Percentiles rank a stretch among this genome's conserved stretches.
phyloP scores from a whole-genome alignment of 2,329 filamentous ascomycete species.

The Chrysosphaeria jannelii region DNA sequence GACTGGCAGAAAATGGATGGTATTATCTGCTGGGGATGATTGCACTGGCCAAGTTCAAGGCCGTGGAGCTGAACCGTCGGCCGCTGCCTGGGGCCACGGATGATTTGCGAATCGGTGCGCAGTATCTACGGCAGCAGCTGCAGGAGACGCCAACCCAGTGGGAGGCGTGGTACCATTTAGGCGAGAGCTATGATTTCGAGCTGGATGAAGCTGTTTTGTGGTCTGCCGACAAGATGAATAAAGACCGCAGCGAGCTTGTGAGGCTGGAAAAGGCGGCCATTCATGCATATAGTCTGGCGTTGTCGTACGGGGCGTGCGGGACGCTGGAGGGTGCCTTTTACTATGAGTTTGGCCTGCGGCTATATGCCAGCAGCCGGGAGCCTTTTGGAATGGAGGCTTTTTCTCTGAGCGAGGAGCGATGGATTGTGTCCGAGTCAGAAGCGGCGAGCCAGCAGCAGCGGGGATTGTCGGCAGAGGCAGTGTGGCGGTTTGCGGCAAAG shows the following conservation, averaged over 20 bases:
- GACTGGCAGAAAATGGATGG: slow-evolving; percentile 65
- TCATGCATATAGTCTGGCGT: slow-evolving; percentile 39
- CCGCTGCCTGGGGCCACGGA: slow-evolving; percentile 53
- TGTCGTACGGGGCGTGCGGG: slow-evolving; percentile 22
- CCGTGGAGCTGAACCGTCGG: slow-evolving; percentile 37
- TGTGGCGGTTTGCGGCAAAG: slow-evolving; percentile 27
- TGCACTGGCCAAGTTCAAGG: slow-evolving; percentile 56
- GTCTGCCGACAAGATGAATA: slow-evolving; percentile 79
- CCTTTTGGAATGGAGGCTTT: slow-evolving; percentile 33
- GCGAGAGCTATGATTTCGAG: slow-evolving; percentile 66
- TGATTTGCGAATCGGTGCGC: slow-evolving; percentile 54
- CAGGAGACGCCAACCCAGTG: slow-evolving; percentile 58
- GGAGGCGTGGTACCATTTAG: slow-evolving; percentile 76
- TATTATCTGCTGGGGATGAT: slow-evolving; percentile 78
- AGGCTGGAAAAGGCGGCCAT: slow-evolving; percentile 53
- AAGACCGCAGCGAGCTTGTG: slow-evolving; percentile 42
- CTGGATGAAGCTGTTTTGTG: slow-evolving; percentile 66
- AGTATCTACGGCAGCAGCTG: slow-evolving; percentile 52
- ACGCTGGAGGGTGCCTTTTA: slow-evolving; percentile 13
- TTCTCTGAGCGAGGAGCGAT: slow-evolving; percentile 22
- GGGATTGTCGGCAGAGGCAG: slow-evolving; percentile 26
- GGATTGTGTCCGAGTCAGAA: slow-evolving; percentile 22
- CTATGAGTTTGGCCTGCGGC: slow-evolving; percentile 27
- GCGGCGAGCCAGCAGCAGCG: slow-evolving; percentile 21
- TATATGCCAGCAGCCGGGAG: slow-evolving; percentile 30